A percentile compares a stretch with the other conserved stretches of the same genome.
Conservation (phyloP, 805 yeast genomes). For the Teunomyces funiuensis region DNA sequence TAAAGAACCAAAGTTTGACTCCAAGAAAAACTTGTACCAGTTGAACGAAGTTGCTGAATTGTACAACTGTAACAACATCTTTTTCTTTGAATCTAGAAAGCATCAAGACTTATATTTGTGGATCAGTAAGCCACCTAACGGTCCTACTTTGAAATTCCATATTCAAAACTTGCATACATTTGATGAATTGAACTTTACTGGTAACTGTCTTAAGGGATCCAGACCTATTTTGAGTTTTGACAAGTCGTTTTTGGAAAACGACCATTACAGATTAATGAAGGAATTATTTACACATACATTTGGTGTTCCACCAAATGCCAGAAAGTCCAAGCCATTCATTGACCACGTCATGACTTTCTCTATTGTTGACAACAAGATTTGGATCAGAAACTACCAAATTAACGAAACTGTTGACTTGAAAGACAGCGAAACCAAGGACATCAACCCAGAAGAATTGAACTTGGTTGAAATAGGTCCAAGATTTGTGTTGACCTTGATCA, state of each 20-base stretch:
- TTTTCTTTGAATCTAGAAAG: constrained; percentile 94
- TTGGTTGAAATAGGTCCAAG: constrained; percentile 96
- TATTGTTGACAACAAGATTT: constrained; percentile 87
- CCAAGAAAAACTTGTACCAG: constrained; percentile 83
- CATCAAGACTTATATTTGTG: constrained; percentile 93
- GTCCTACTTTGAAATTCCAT: constrained; percentile 93
- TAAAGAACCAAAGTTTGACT: constrained; percentile 94
- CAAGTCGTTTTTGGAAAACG: constrained; percentile 61
- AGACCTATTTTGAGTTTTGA: constrained; percentile 93
- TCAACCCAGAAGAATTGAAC: constrained; percentile 57
- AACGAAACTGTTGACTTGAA: constrained; percentile 62
- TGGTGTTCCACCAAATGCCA: constrained; percentile 93
- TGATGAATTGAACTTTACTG: constrained; percentile 94
- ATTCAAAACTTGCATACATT: constrained; percentile 93
- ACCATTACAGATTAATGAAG: constrained; percentile 71
- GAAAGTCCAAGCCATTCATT: constrained; percentile 90
- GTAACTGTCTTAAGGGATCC: constrained; percentile 93
- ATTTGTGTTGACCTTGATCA: constrained; percentile 86
- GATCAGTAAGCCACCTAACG: constrained; percentile 96
- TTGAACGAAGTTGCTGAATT: constrained; percentile 94
- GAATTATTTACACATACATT: constrained; percentile 78
- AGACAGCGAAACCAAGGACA: constrained; percentile 46
- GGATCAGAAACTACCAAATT: constrained; percentile 95
- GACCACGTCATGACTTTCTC: constrained; percentile 95
- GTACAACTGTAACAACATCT: constrained; percentile 92